Percentiles rank a stretch among this genome's conserved stretches.
Conservation (phyloP, 768 basidiomycete species). For the Russula sp. region DNA sequence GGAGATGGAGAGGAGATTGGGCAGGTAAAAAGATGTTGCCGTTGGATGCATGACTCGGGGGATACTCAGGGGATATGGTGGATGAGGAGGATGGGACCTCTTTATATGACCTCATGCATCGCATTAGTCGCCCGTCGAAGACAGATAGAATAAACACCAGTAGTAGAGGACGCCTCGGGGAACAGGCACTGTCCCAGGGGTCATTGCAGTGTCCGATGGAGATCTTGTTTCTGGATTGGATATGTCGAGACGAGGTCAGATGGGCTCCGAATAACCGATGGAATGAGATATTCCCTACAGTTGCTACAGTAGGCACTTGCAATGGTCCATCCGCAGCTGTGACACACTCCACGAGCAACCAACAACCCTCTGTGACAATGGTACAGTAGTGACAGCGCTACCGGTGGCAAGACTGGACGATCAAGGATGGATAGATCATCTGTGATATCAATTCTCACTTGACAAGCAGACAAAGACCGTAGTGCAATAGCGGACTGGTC, state of each 20-base stretch:
- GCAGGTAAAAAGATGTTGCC: slow-evolving; percentile 40
- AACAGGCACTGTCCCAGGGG: background rate
- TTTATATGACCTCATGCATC: slow-evolving; percentile 12
- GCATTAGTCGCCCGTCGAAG: slow-evolving; percentile 1
- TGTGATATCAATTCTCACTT: background rate
- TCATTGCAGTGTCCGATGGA: background rate
- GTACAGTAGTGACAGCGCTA: background rate
- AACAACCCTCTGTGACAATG: background rate
- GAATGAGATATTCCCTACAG: slow-evolving; percentile 4
- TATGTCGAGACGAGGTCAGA: background rate
- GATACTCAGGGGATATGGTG: background rate
- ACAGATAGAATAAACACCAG: background rate
- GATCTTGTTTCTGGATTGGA: slow-evolving; percentile 11
- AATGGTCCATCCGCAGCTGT: background rate
- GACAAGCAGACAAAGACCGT: slow-evolving; percentile 1
- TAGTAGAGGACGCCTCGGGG: background rate
- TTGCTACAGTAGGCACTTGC: background rate
- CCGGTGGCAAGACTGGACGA: background rate
- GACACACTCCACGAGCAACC: background rate
- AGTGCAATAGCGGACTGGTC: background rate
- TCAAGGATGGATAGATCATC: background rate
- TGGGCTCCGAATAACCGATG: background rate
- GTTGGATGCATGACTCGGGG: background rate
- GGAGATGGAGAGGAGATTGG: slow-evolving; percentile 47
- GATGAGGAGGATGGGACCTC: no score